Base-by-base conservation (phyloP, 768 basidiomycete species). In the Hemileccinum impolitum region DNA sequence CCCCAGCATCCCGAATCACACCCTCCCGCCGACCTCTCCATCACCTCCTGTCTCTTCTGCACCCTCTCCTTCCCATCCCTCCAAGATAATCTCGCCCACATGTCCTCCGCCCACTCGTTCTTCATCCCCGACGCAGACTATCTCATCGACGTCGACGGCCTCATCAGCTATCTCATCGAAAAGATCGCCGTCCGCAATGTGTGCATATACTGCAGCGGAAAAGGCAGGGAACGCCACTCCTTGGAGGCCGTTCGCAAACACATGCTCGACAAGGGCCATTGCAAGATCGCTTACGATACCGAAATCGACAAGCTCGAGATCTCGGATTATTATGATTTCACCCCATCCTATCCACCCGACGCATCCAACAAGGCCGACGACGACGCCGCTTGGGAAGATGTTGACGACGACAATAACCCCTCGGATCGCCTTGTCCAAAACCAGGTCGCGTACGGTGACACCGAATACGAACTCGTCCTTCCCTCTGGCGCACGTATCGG, bases 261-360 rank as follows among this genome's bases (percentile, higher is more conserved):
- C 65, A 99, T 99, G 96, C 53, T 81, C 35, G 94, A 94, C 75
- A 98, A 98, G 72, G 78, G 81, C 50, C 96, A 99, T 62, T 97
- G 94, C 78, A 97, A 96, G 71, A 82, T 99, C 55, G 87, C 90
- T 0, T 98, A 95, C 67, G 90, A 93, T 50, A 70, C 78, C 1
- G 84, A 90, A 58, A 63, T 72, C 34, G 92, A 97, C 62, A 80
- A 84, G 36, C 79, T 94, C 45, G 94, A 95, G 57, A 56, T 95
- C 6, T 90, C 93, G 0, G 94, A 97, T 57, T 97, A 76, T 64
- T 99, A 98, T 71, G 93, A 96, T 68, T 98, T 95, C 66, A 77
- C 84, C 0, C 66, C 75, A 1, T 91, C 88, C 11, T 95, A 95
- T 62, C 87, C 89, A 0, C 71, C 71, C 23, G 23, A 23, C 23